phyloP scores from a whole-genome alignment of 495 filamentous ascomycete genomes.

The Patellaria atrata region DNA sequence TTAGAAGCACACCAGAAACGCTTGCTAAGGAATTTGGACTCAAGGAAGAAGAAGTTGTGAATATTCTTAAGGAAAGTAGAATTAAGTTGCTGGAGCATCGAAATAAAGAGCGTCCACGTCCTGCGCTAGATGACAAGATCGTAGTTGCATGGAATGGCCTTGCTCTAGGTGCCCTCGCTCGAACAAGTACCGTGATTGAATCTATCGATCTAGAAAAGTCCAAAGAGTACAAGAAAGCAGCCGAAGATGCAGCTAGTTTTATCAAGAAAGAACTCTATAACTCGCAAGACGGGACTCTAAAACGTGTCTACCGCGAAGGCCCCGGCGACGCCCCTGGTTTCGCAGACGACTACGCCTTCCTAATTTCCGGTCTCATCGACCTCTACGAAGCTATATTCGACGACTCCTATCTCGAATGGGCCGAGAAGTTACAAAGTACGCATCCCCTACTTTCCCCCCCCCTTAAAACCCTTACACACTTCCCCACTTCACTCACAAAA shows the following conservation, averaged over 20 bases:
- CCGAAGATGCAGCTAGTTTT: slow-evolving; percentile 57
- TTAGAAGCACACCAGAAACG: slow-evolving; percentile 44
- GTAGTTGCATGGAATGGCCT: slow-evolving; percentile 81
- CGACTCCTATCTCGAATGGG: slow-evolving; percentile 64
- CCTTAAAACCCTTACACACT: not conserved
- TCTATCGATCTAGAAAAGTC: slow-evolving; percentile 44
- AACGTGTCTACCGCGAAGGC: slow-evolving; percentile 64
- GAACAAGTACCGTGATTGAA: slow-evolving; percentile 52
- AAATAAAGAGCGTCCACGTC: slow-evolving; percentile 59
- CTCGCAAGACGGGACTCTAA: slow-evolving; percentile 43
- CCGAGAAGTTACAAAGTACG: slow-evolving; percentile 66
- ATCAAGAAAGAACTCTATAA: slow-evolving; percentile 69
- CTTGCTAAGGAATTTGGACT: slow-evolving; percentile 70
- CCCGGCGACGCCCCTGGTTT: slow-evolving; percentile 60
- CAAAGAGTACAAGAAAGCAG: slow-evolving; percentile 44
- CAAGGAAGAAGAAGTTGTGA: slow-evolving; percentile 53
- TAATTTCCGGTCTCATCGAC: slow-evolving; percentile 71
- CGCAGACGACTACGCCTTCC: slow-evolving; percentile 89
- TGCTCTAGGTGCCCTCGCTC: slow-evolving; percentile 68
- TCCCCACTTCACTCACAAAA: slow-evolving; percentile 1
- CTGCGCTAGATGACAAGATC: slow-evolving; percentile 84
- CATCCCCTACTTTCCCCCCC: slow-evolving; percentile 1
- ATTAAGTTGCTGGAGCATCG: slow-evolving; percentile 59
- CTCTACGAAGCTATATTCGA: slow-evolving; percentile 83
- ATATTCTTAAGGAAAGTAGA: slow-evolving; percentile 52